phyloP scores from a whole-genome alignment of 2,329 filamentous ascomycete species.

The Epicoccum sorghinum region DNA sequence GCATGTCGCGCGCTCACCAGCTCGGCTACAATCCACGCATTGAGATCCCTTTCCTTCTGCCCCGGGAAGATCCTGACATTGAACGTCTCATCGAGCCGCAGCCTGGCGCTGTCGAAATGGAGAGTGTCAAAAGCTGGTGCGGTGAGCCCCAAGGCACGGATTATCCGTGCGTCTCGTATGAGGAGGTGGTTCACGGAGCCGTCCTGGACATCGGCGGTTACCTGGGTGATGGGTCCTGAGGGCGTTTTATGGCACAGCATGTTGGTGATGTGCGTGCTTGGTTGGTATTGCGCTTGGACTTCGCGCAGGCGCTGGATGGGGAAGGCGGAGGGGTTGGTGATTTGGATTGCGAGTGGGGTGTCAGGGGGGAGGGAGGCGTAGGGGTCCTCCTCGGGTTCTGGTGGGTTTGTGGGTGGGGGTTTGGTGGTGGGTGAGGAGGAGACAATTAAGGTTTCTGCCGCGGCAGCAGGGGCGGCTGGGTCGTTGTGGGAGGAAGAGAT shows the following conservation, averaged over 20 bases:
- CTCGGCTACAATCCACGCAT: conserved; percentile 20
- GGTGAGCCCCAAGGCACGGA: conserved; percentile 18
- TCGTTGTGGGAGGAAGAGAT: background rate
- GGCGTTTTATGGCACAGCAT: conserved; percentile 15
- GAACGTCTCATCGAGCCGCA: conserved; percentile 19
- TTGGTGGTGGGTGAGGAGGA: background rate
- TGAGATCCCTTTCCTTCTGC: background rate
- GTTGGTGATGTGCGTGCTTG: conserved; percentile 9
- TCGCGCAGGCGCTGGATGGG: conserved; percentile 18
- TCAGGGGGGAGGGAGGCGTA: background rate
- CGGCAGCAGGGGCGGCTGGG: background rate
- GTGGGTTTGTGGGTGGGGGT: background rate
- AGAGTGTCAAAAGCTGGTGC: conserved; percentile 8
- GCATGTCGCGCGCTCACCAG: conserved; percentile 21
- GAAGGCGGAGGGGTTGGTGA: conserved; percentile 22
- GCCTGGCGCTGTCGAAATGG: background rate
- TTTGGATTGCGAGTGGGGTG: background rate
- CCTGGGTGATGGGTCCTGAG: conserved; percentile 7
- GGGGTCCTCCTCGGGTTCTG: background rate
- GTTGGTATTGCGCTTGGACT: conserved; percentile 21
- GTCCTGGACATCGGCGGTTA: conserved; percentile 20
- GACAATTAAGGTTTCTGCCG: background rate
- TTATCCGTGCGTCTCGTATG: conserved; percentile 18
- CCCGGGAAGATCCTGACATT: conserved; percentile 7
- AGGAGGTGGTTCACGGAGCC: conserved; percentile 23